Evolutionary conservation across 2,329 filamentous ascomycete species (phyloP), one percentile per base, ranked within the genome.

Genomic region (Teratosphaeria gauchensis): DNA sequence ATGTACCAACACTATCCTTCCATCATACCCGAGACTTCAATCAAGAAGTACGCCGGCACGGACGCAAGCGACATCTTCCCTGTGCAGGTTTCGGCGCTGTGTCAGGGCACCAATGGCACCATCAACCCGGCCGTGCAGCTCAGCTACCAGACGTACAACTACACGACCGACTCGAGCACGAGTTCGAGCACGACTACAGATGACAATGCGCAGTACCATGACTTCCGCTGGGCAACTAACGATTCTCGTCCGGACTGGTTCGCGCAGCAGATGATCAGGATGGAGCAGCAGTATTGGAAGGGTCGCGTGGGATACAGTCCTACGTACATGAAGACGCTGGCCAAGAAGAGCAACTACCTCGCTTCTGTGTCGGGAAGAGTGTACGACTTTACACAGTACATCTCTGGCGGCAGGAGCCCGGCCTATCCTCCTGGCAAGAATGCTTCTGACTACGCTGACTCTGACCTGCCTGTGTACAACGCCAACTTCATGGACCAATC

Each of bases 31-130:
- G 68, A 79, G 35, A 84, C 84, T 62, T 75, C 80, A 7, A 75
- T 97, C 53, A 78, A 87, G 63, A 87, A 88, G 66, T 99, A 97
- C 66, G 92, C 88, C 54, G 94, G 94, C 56, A 76, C 84, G 51
- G 95, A 99, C 69, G 86, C 92, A n/a, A 95, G 89, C 24, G 79
- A 82, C 46, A 80, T 99, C 11, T 99, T 99, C 76, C 94, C 95
- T 0, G 81, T 99, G 0, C 94, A 99, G 72, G 92, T 99, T 16
- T 95, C 88, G 4, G 91, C 92, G 51, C 81, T 99, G 42, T 99
- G 94, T 74, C 83, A 88, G 60, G 94, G 92, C 59, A 83, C 82
- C 33, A 80, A 85, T 63, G 89, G 87, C 24, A 70, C 85, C 51
- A 73, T 88, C 54, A 81, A 90, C 68, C 82, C 82, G 3, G 81